Evolutionary conservation across 2,329 filamentous ascomycete genomes (phyloP), one percentile per base, ranked within the genome.

Genomic region (Aspergillus novoparasiticus): DNA sequence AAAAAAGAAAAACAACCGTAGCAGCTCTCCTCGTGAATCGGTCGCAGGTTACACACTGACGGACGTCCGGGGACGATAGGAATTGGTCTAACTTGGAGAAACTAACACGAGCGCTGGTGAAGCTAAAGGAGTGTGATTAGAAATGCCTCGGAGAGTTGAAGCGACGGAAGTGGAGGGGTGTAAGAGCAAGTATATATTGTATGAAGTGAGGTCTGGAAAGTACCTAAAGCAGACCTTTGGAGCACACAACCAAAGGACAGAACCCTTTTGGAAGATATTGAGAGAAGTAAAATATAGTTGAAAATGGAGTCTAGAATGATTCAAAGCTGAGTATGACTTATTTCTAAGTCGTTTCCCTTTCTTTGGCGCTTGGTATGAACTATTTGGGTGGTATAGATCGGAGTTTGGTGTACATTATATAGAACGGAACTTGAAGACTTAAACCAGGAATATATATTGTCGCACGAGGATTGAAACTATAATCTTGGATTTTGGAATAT

Each of bases 1-100:
- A 57, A 67, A 65, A 65, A 65, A 58, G 63, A 53, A 57, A 64
- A 64, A 55, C 54, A 64, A 59, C 59, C 57, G 58, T 57, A 48
- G 64, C 66, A 58, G 56, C 51, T 58, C 26, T 61, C 60, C 70
- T 73, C 66, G 64, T 74, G 60, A 67, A 67, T 59, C 64, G 64
- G 62, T 66, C 64, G 59, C 63, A 63, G 69, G 71, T 71, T 66
- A 67, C 65, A 70, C 69, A 67, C 69, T 61, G 64, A 69, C 66
- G 66, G 63, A 53, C 55, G 58, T 59, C 36, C 32, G 6, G 34
- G 9, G 51, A 41, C 32, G 34, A 39, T 23, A 39, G 2, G 51
- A 55, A 55, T 55, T 55, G 32, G 11, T 55, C 32, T 55, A 39
- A 26, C 19, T 26, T 8, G 51, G 36, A 55, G 12, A 11, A 11